Conservation (phyloP, 805 yeast genomes). For the Spathaspora arborariae region DNA sequence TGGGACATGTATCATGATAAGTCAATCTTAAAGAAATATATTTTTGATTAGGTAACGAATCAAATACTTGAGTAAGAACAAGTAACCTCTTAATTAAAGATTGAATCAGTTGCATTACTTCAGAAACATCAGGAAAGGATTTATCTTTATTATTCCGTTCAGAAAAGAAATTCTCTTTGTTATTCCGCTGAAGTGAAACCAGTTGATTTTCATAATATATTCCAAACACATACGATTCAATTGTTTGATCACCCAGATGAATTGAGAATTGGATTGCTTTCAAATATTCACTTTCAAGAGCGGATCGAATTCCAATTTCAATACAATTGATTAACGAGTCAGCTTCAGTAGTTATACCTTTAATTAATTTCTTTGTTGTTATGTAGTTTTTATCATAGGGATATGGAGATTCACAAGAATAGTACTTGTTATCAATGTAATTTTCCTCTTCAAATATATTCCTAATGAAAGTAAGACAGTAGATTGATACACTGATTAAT, state of each 20-base stretch:
- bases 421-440: constrained; percentile 47
- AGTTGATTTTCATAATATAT: constrained; percentile 35
- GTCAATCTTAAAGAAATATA: constrained; percentile 46
- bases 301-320: constrained; percentile 46
- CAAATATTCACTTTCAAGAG: constrained; percentile 40
- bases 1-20: constrained; percentile 46
- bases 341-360: constrained; percentile 44
- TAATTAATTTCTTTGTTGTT: constrained; percentile 44
- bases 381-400: constrained; percentile 13
- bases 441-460: constrained; percentile 55
- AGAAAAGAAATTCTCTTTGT: constrained; percentile 1
- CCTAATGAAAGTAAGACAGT: constrained; percentile 54
- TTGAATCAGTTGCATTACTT: constrained; percentile 43
- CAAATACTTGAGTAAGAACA: constrained; percentile 50
- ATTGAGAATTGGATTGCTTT: constrained; percentile 45
- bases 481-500: constrained; percentile 49
- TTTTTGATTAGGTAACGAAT: constrained; percentile 46
- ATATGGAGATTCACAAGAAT: constrained; percentile 21
- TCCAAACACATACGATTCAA: constrained; percentile 50
- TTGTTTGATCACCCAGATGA: constrained; percentile 38
- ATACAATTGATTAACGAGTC: constrained; percentile 53
- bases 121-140: constrained; percentile 17
- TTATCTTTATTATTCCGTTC: constrained; percentile 8
- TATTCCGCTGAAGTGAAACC: constrained; percentile 6
- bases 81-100: constrained; percentile 50